These are phyloP conservation scores for Aeminium ludgeri DNA, from an alignment of 495 filamentous ascomycete species.

Conservation along the genomic window DNA sequence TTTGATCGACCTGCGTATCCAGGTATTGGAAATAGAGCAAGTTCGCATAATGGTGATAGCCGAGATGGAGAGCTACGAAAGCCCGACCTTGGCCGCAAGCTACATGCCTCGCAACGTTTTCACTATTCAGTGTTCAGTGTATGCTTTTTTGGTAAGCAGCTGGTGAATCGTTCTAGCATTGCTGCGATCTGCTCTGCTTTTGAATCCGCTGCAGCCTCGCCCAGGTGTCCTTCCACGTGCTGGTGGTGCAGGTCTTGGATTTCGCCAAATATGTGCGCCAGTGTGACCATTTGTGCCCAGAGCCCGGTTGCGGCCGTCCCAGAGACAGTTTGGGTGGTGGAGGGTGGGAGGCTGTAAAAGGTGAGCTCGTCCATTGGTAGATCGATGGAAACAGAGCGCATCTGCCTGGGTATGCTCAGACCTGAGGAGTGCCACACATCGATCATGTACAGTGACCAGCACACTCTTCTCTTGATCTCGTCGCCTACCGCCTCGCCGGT, in stretches of 20 bases:
- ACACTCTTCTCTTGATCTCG: constrained; percentile 20
- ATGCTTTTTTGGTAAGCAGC: no score
- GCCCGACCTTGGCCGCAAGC: constrained; percentile 25
- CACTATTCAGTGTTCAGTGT: constrained; percentile 23
- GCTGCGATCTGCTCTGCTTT: no score
- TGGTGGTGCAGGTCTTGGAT: constrained; percentile 7
- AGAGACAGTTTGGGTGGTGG: not conserved
- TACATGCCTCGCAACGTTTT: constrained; percentile 19
- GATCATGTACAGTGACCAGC: constrained; percentile 31
- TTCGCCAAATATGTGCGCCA: constrained; percentile 8
- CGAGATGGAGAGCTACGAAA: constrained; percentile 28
- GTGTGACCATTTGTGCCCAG: constrained; percentile 12
- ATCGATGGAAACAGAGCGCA: constrained; percentile 2
- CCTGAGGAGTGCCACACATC: constrained; percentile 29
- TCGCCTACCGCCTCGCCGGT: constrained; percentile 9
- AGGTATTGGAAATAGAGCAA: constrained; percentile 31
- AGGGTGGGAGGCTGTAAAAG: not conserved
- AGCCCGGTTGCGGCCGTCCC: not conserved
- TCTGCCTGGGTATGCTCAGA: constrained; percentile 22
- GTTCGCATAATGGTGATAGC: constrained; percentile 29
- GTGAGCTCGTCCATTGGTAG: constrained; percentile 6
- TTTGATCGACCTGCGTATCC: constrained; percentile 14
- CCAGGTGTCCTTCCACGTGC: no score
- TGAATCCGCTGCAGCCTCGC: no score
- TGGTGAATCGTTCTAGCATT: no score